phyloP scores from a whole-genome alignment of 2,329 filamentous ascomycete genomes.

The Exophiala bonariae region DNA sequence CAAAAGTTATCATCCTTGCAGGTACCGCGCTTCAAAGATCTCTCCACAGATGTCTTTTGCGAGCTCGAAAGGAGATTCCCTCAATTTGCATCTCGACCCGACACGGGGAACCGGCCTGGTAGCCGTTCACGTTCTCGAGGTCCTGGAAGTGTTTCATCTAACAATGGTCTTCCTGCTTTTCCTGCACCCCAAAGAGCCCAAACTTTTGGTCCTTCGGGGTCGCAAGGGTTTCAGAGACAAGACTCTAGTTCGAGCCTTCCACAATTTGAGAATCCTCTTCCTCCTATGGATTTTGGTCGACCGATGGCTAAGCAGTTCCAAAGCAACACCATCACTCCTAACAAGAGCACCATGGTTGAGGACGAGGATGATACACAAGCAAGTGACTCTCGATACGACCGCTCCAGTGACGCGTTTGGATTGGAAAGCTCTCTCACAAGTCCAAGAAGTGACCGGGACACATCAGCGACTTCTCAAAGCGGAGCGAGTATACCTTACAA shows the following conservation, averaged over 20 bases:
- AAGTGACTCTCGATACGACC: conserved; percentile 57
- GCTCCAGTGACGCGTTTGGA: conserved; percentile 64
- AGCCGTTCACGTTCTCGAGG: conserved; percentile 62
- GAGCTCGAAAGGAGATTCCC: conserved; percentile 91
- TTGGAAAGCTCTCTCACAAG: conserved; percentile 49
- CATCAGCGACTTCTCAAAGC: conserved; percentile 48
- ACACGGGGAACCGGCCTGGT: conserved; percentile 69
- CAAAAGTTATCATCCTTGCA: conserved; percentile 91
- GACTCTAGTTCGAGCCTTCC: conserved; percentile 18
- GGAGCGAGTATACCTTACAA: conserved; percentile 60
- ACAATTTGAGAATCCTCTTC: conserved; percentile 19
- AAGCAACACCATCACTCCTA: conserved; percentile 93
- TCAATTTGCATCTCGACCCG: conserved; percentile 65
- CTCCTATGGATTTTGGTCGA: conserved; percentile 64
- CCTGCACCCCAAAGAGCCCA: conserved; percentile 29
- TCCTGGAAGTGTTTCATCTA: conserved; percentile 54
- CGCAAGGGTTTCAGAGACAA: conserved; percentile 15
- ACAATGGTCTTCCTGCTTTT: conserved; percentile 41
- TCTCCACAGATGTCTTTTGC: conserved; percentile 94
- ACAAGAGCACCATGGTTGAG: conserved; percentile 96
- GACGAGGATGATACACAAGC: conserved; percentile 75
- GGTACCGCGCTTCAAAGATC: conserved; percentile 80
- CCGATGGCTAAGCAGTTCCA: conserved; percentile 88
- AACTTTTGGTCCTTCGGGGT: conserved; percentile 17
- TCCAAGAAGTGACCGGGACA: conserved; percentile 45